A percentile compares a stretch with the other conserved stretches of the same genome.
Evolutionary conservation across 2,329 filamentous ascomycete genomes (phyloP).

Genomic region (Talaromyces rugulosus): DNA sequence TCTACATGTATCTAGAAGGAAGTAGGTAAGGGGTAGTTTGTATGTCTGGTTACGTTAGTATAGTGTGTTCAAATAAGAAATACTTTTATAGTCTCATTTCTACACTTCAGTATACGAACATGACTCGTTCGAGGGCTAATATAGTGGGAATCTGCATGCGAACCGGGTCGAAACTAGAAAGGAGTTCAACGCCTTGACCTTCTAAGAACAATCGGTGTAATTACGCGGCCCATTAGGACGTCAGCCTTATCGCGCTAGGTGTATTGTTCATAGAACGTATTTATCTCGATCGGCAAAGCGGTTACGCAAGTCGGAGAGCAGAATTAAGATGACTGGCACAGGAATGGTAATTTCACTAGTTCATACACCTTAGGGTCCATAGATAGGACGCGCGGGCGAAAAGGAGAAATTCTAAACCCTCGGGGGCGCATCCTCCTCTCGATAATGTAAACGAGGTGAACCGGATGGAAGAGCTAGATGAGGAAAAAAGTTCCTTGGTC

Average conservation of each 20-base stretch:
- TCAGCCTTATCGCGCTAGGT: not conserved
- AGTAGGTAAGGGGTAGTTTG: no score
- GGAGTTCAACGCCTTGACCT: no score
- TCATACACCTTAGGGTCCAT: not conserved
- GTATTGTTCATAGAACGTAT: not conserved
- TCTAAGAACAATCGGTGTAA: not conserved
- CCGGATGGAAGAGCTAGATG: no score
- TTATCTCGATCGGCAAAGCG: no score
- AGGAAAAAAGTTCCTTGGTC: no score
- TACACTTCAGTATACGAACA: not conserved
- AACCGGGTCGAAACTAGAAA: no score
- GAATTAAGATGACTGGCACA: not conserved
- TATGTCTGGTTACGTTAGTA: no score
- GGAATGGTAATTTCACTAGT: not conserved
- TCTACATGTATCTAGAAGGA: no score
- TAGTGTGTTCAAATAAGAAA: not conserved
- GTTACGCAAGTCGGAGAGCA: not conserved
- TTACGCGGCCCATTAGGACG: not conserved
- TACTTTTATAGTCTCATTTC: not conserved
- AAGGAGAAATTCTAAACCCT: not conserved
- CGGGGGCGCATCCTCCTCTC: no score
- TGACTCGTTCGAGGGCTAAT: not conserved
- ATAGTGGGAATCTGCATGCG: not conserved
- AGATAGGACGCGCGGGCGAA: not conserved
- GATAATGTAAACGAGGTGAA: not conserved